These are phyloP conservation scores for Fusarium sp. DNA, from an alignment of 2,329 filamentous ascomycete genomes.

Conservation along the genomic window DNA sequence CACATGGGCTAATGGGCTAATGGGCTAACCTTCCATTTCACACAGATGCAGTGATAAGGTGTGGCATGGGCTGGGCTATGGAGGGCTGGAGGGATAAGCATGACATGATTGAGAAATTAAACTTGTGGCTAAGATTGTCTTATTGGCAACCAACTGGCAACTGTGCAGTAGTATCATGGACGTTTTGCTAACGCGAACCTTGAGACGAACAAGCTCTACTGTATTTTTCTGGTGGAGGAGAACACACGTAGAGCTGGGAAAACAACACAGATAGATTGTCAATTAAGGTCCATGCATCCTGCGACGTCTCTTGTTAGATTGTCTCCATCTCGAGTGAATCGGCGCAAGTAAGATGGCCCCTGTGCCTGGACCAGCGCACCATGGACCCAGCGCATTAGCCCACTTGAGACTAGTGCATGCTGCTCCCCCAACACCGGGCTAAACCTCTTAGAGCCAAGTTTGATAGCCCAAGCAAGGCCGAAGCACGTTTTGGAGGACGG, in stretches of 20 bases:
- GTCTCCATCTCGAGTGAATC: not conserved
- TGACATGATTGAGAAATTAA: slow-evolving; percentile 39
- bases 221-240: not conserved
- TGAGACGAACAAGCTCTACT: not conserved
- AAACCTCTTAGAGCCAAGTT: slow-evolving; percentile 40
- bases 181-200: slow-evolving; percentile 17
- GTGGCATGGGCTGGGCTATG: slow-evolving; percentile 16
- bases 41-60: slow-evolving; percentile 26
- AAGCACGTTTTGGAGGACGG: slow-evolving; percentile 16
- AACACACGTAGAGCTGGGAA: not conserved
- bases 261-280: not conserved
- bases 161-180: too few relatives aligned
- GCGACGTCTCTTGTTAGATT: slow-evolving; percentile 17
- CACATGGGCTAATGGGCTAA: slow-evolving; percentile 41
- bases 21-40: slow-evolving; percentile 30
- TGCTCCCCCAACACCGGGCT: slow-evolving; percentile 34
- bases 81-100: slow-evolving; percentile 29
- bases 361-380: slow-evolving; percentile 39
- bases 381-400: slow-evolving; percentile 12
- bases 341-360: slow-evolving; percentile 7
- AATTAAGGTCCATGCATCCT: slow-evolving; percentile 17
- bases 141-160: slow-evolving; percentile 14
- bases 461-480: slow-evolving; percentile 24
- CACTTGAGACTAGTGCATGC: slow-evolving; percentile 31
- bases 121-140: slow-evolving; percentile 32